phyloP scores from a whole-genome alignment of 345 rosid genomes.

The Laguncularia racemosa region DNA sequence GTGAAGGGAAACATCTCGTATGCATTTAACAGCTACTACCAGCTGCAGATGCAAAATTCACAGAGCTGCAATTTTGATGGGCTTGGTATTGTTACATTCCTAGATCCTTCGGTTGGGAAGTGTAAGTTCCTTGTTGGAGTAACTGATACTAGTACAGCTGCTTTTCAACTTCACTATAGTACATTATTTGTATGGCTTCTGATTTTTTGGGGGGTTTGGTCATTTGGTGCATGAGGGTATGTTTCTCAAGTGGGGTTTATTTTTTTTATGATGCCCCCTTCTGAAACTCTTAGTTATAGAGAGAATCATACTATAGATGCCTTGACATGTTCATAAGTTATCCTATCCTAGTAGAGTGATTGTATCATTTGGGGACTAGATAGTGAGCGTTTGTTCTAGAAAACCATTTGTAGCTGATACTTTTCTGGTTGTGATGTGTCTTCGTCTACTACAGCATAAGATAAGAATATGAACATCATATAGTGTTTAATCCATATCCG shows the following conservation, averaged over 20 bases:
- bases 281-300: conserved; percentile 19
- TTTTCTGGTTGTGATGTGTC: no score
- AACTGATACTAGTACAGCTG: conserved; percentile 39
- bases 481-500: no score
- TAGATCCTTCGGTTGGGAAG: conserved; percentile 81
- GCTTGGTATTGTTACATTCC: conserved; percentile 79
- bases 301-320: conserved; percentile 18
- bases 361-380: conserved; percentile 6
- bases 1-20: conserved; percentile 81
- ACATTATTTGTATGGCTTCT: conserved; percentile 28
- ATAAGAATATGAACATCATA: no score
- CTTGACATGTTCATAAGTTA: conserved; percentile 10
- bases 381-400: no score
- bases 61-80: conserved; percentile 88
- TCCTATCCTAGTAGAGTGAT: conserved; percentile 8
- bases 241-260: conserved; percentile 22
- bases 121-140: conserved; percentile 93
- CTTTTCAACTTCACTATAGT: conserved; percentile 16
- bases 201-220: conserved; percentile 24
- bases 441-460: no score
- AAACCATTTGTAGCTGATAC: no score
- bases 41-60: conserved; percentile 69
- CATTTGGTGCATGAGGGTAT: conserved; percentile 3
- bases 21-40: conserved; percentile 95
- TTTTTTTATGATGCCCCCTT: conserved; percentile 28